Evolutionary conservation across 495 filamentous ascomycete species (phyloP), one percentile per base, ranked within the genome.

Genomic region (Talaromyces adpressus): DNA sequence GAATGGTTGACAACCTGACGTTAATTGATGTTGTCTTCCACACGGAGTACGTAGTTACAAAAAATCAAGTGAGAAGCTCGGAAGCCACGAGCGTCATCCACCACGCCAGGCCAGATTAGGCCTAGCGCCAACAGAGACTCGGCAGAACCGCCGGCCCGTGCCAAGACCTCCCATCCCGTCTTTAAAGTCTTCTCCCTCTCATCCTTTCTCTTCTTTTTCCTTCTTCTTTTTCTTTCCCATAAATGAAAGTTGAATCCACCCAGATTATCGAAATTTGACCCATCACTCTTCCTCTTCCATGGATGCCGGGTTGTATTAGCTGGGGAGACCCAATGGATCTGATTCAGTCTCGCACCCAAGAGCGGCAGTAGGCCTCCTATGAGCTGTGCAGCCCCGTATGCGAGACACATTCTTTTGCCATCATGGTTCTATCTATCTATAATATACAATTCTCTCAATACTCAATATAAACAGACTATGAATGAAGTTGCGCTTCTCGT

Each of bases 201-300:
- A 36, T 11, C 27, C 56, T 63, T 60, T 62, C 61, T 64, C 65
- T 36, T 68, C 20, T 6, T 20, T 36, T 18, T 36, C 57, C 66
- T 65, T 67, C 71, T 68, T 65, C 73, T 66, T 71, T 67, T 71
- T 68, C 64, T 67, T 65, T 74, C 69, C 67, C 70, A 71, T 71
- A 58, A 62, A 70, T 74, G 79, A 87, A 89, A 88, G 84, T 88
- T 88, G 72, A 79, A 57, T 62, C 65, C 61, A 85, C 83, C 85
- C 82, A 81, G 81, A 70, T 68, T 69, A 66, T 76, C 56, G 56
- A 81, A 89, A 85, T 87, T 88, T 87, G 87, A 83, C 87, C 80
- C 77, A 69, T 67, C 78, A 75, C 68, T 74, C 78, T 39, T 64
- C 65, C 59, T 62, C 65, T 62, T 70, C 69, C 65, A 80, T 82